Evolutionary conservation across 495 filamentous ascomycete species (phyloP).

Genomic region (Sabuloglossum arenarium): DNA sequence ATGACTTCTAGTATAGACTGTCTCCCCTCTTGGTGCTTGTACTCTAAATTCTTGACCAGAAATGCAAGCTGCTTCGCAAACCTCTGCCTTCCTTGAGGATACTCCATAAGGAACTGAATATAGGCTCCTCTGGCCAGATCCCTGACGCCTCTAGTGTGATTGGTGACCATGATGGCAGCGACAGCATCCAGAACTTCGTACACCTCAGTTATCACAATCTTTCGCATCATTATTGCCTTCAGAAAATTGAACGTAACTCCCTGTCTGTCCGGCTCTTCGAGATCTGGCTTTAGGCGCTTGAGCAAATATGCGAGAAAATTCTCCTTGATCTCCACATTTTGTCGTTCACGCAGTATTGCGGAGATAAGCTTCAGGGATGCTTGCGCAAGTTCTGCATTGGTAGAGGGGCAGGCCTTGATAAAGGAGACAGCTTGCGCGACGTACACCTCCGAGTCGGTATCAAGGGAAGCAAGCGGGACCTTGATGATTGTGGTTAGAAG

Average conservation of each 20-base stretch:
- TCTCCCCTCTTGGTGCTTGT: slow-evolving; percentile 67
- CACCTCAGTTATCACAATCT: slow-evolving; percentile 64
- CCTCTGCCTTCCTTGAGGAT: slow-evolving; percentile 72
- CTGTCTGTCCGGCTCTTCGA: slow-evolving; percentile 79
- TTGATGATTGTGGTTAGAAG: slow-evolving; percentile 69
- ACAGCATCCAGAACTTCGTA: slow-evolving; percentile 83
- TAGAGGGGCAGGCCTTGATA: slow-evolving; percentile 54
- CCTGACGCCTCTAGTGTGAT: slow-evolving; percentile 65
- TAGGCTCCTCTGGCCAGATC: slow-evolving; percentile 77
- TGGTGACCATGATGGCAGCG: slow-evolving; percentile 87
- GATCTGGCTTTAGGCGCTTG: slow-evolving; percentile 61
- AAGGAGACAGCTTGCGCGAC: slow-evolving; percentile 63
- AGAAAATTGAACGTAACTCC: slow-evolving; percentile 89
- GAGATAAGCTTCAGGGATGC: slow-evolving; percentile 72
- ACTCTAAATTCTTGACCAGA: slow-evolving; percentile 75
- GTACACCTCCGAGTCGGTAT: slow-evolving; percentile 53
- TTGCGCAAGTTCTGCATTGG: slow-evolving; percentile 61
- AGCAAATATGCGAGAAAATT: slow-evolving; percentile 67
- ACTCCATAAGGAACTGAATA: slow-evolving; percentile 84
- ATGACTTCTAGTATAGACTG: slow-evolving; percentile 82
- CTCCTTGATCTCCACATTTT: slow-evolving; percentile 32
- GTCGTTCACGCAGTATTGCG: slow-evolving; percentile 64
- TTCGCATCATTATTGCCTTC: slow-evolving; percentile 61
- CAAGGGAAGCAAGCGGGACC: slow-evolving; percentile 52
- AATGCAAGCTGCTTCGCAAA: slow-evolving; percentile 80